Conservation (phyloP, 306 rosid species). For the Myrica gale region DNA sequence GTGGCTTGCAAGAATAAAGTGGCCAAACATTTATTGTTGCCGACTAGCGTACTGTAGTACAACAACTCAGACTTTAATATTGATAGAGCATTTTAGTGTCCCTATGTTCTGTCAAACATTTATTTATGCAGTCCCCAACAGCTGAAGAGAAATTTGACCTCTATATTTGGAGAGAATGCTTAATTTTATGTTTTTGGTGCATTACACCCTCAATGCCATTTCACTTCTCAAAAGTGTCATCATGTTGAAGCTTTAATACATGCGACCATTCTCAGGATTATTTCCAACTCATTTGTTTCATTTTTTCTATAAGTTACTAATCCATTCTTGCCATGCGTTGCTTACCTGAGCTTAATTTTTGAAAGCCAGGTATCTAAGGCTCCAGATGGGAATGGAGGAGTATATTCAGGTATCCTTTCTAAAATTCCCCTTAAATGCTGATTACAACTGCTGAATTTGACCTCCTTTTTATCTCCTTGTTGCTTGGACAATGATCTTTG, state of each 20-base stretch:
- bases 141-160: background rate
- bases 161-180: background rate
- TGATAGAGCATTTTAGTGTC: background rate
- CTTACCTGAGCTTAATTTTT: slow-evolving; percentile 32
- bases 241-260: background rate
- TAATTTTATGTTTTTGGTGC: background rate
- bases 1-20: background rate
- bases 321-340: slow-evolving; percentile 24
- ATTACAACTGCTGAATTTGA: slow-evolving; percentile 18
- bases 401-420: slow-evolving; percentile 64
- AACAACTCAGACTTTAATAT: background rate
- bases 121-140: slow-evolving; percentile 1
- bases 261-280: background rate
- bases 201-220: background rate
- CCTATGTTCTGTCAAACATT: slow-evolving; percentile 19
- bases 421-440: background rate
- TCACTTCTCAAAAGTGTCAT: background rate
- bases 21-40: background rate
- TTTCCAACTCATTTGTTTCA: background rate
- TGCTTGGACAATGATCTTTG: slow-evolving; percentile 18
- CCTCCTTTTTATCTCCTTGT: slow-evolving; percentile 15
- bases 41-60: background rate
- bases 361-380: slow-evolving; percentile 87
- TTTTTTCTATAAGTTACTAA: slow-evolving; percentile 15
- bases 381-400: slow-evolving; percentile 99